Evolutionary conservation across 148 eudicot species (phyloP).

Genomic region (Heliosperma pusillum): DNA sequence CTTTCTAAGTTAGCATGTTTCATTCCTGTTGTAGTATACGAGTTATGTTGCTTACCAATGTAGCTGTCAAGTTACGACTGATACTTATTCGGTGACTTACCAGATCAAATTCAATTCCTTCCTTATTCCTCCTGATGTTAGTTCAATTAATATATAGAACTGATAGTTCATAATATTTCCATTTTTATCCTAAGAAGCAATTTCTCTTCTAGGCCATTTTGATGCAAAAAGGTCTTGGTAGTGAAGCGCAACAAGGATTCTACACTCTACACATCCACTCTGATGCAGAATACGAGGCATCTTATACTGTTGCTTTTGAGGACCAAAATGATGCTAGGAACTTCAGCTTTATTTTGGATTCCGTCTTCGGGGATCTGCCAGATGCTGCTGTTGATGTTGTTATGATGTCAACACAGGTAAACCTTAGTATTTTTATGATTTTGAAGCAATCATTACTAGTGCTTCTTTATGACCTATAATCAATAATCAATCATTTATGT

Average conservation of each 20-base stretch:
- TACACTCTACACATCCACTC: slow-evolving; percentile 42
- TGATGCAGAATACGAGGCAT: slow-evolving; percentile 22
- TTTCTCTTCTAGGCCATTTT: slow-evolving; percentile 50
- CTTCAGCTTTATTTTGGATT: slow-evolving; percentile 74
- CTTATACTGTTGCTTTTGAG: slow-evolving; percentile 76
- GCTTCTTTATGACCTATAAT: background rate
- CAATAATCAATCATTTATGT: background rate
- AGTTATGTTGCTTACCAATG: background rate
- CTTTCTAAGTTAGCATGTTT: background rate
- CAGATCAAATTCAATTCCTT: background rate
- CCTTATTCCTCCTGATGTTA: background rate
- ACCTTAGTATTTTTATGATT: slow-evolving; percentile 2
- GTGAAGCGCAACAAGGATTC: slow-evolving; percentile 41
- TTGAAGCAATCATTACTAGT: background rate
- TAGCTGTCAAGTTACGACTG: background rate
- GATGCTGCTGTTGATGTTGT: slow-evolving; percentile 51
- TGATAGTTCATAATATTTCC: background rate
- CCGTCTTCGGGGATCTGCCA: slow-evolving; percentile 61
- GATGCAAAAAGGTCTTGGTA: slow-evolving; percentile 50
- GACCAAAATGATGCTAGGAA: slow-evolving; percentile 82
- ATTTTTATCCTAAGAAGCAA: slow-evolving; percentile 8
- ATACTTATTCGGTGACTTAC: background rate
- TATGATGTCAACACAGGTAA: slow-evolving; percentile 63
- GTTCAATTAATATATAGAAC: background rate
- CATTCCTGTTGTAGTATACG: background rate